Percentiles rank a stretch among this genome's conserved stretches.
Evolutionary conservation across 73 alveolate genomes (phyloP).

Genomic region (Diophrys appendiculata): DNA sequence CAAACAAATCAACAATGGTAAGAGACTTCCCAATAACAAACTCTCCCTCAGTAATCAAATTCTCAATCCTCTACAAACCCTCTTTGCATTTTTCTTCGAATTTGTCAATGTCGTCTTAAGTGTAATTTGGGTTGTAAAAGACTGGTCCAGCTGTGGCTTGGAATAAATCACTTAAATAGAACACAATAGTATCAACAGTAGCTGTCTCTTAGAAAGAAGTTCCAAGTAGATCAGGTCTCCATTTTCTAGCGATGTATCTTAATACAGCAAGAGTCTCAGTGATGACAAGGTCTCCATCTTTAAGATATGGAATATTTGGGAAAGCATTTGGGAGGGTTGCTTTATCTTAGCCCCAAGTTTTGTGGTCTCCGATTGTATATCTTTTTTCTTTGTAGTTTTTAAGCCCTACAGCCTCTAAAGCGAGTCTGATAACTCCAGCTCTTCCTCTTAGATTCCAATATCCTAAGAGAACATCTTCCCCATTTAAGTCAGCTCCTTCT

Average conservation of each 20-base stretch:
- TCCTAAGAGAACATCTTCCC: too few species aligned
- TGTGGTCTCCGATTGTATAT: neutral
- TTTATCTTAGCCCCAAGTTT: neutral
- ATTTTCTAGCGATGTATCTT: neutral
- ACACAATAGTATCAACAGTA: neutral
- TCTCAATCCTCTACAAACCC: neutral
- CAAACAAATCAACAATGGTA: neutral
- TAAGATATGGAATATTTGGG: slow-evolving; percentile 27
- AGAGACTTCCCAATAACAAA: neutral
- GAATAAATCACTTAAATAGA: neutral
- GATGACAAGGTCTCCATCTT: slow-evolving; percentile 20
- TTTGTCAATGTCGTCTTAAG: neutral
- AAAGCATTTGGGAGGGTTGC: neutral
- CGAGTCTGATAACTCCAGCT: slow-evolving; percentile 6
- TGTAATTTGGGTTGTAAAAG: neutral
- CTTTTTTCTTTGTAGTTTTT: neutral
- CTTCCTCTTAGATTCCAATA: slow-evolving; percentile 1
- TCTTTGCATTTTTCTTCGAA: neutral
- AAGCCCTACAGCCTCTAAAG: slow-evolving; percentile 2
- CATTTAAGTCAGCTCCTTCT: too few species aligned
- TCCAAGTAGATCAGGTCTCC: slow-evolving; percentile 1
- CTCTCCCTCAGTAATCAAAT: neutral
- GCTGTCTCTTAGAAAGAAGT: neutral
- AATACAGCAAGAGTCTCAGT: slow-evolving; percentile 23
- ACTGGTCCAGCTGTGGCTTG: neutral